Evolutionary conservation across 2,329 filamentous ascomycete genomes (phyloP), one percentile per base, ranked within the genome.

Genomic region (Zasmidium citrigriseum): DNA sequence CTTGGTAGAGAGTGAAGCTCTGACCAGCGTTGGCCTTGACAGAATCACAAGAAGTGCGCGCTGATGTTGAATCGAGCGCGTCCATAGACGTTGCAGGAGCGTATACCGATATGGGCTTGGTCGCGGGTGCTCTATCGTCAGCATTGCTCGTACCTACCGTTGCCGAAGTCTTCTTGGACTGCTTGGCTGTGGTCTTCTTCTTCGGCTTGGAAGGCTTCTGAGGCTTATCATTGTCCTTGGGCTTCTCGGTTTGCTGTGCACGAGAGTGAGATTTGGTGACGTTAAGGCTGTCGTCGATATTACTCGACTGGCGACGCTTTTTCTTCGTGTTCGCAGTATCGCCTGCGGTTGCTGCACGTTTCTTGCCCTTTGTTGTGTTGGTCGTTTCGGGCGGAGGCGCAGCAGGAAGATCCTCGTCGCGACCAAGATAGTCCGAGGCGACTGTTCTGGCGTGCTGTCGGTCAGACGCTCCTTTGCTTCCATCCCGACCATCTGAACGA

Each of bases 41-140:
- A 46, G 29, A 59, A 25, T 60, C 54, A 12, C 63, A 34, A 21
- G 62, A 63, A 12, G 64, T 64, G 21, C 55, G 58, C 50, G 41
- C 41, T 44, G 60, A 57, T 61, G 58, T 64, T 63, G 64, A 60
- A 63, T 57, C 62, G 38, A 63, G 53, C 11, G 57, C 54, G 47
- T 66, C 56, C 64, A 64, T 63, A n/a, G 64, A 61, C 22, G 64
- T 66, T 18, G 52, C 46, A 16, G 56, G 59, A 22, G 56, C 54
- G 25, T 57, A 61, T 7, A 66, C 46, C 12, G 62, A 54, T 11
- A 64, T 46, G 18, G 58, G 25, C 27, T 62, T 57, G 1, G 48
- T 27, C 20, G 46, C 46, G 38, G 52, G 51, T 21, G 34, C 10
- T 14, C 5, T 24, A 3, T 16, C 18, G n/a, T 52, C 44, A 47